Evolutionary conservation across 352 stramenopile genomes (phyloP).

Genomic region (Phytopythium oedochilum): DNA sequence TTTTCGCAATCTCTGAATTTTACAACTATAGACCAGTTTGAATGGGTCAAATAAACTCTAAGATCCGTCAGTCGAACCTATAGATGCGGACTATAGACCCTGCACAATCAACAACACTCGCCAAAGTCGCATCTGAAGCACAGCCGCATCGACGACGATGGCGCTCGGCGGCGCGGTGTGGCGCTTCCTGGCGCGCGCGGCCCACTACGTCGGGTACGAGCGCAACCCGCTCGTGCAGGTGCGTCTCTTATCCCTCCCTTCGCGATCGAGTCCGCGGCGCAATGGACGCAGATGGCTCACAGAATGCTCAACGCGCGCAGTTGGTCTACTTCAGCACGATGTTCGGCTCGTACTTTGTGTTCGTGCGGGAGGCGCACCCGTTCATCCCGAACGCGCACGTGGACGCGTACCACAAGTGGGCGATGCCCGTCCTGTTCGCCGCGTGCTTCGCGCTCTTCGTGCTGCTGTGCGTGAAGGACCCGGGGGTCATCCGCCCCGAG

Average conservation of each 20-base stretch:
- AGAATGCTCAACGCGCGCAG: constrained; percentile 13
- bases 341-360: constrained; percentile 58
- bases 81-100: neutral
- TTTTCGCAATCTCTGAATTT: neutral
- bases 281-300: neutral
- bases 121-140: neutral
- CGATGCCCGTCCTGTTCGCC: constrained; percentile 47
- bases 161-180: constrained; percentile 12
- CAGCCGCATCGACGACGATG: neutral
- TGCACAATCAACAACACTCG: neutral
- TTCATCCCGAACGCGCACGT: constrained; percentile 64
- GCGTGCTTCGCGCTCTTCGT: constrained; percentile 57
- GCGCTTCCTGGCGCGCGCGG: constrained; percentile 21
- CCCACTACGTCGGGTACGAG: constrained; percentile 61
- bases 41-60: neutral
- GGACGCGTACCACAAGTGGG: constrained; percentile 56
- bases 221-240: constrained; percentile 71
- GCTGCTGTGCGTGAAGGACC: constrained; percentile 62
- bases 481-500: constrained; percentile 59
- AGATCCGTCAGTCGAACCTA: neutral
- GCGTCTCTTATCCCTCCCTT: no score
- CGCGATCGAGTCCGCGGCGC: no score
- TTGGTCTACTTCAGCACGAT: constrained; percentile 80
- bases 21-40: neutral
- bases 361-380: constrained; percentile 58